Base-by-base conservation (phyloP, 495 filamentous ascomycete genomes). In the Friedmanniomyces endolithicus region DNA sequence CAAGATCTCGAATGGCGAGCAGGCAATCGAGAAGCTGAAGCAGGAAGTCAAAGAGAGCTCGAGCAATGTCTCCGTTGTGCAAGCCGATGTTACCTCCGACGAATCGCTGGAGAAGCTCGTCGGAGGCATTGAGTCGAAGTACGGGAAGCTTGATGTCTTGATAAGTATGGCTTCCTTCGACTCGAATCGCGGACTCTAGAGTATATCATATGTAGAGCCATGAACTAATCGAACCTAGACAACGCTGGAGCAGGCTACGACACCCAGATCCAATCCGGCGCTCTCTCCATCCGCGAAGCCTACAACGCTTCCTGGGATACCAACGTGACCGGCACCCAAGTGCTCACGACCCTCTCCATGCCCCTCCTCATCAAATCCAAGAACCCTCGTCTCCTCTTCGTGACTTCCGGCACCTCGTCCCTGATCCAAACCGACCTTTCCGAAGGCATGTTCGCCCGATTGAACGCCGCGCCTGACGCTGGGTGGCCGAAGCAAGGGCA, bases 301-400 rank as follows among this genome's bases (percentile, higher is more conserved):
- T 74, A 66, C 52, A 76, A 63, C 54, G 68, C 69, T n/a, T 56
- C 71, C 44, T 72, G 70, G 59, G 65, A 76, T 55, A 65, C 73
- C 25, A 80, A 80, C 52, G 69, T 77, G 6, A 51, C 76, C 4
- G 74, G 75, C 29, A 71, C 76, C 2, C 63, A 79, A 1, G 70
- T 80, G 25, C 20, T 77, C 40, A 74, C 71, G 1, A 52, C 61
- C 6, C 70, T 65, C 0, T 72, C 75, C 65, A 65, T 73, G 19
- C 75, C 77, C 0, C 67, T 80, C 0, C 67, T 80, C 0, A 65
- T 80, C 39, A 69, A 70, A 29, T 77, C 74, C 0, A 11, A 48
- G 4, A 62, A 73, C 27, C 74, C 75, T 0, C 70, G 75, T 9
- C 65, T 80, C 12, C 58, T 79, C 33, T 79, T 67, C 57, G 44